Conservation (phyloP, 768 basidiomycete genomes). For the Russula abietina region DNA sequence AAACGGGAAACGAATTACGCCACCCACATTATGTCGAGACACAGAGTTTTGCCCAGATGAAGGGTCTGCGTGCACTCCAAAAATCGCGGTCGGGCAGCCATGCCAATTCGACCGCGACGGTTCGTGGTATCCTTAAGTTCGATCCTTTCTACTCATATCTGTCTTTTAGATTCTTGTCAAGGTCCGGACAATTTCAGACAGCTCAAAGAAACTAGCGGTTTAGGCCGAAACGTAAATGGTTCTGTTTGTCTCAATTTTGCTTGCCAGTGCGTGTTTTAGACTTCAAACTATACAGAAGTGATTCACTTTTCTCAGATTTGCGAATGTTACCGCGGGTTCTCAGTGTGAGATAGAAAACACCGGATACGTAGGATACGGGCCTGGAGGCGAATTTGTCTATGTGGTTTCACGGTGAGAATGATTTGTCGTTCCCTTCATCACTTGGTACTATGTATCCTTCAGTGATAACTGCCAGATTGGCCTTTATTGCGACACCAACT, state of each 20-base stretch:
- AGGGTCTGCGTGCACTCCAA: slow-evolving; percentile 56
- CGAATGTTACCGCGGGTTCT: slow-evolving; percentile 63
- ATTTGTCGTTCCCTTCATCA: not conserved
- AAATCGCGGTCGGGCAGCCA: slow-evolving; percentile 53
- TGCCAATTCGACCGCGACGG: slow-evolving; percentile 90
- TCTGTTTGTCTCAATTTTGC: slow-evolving; percentile 75
- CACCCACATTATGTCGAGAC: slow-evolving; percentile 56
- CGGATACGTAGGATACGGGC: slow-evolving; percentile 63
- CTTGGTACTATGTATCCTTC: slow-evolving; percentile 7
- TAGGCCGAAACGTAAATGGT: slow-evolving; percentile 73
- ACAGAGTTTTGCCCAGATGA: slow-evolving; percentile 84
- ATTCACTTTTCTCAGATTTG: slow-evolving; percentile 47
- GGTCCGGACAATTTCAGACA: slow-evolving; percentile 59
- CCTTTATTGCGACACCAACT: slow-evolving; percentile 65
- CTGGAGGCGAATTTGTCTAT: slow-evolving; percentile 56
- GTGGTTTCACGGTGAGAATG: slow-evolving; percentile 66
- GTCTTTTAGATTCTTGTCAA: slow-evolving; percentile 63
- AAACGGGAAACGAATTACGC: slow-evolving; percentile 25
- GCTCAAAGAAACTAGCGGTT: slow-evolving; percentile 56
- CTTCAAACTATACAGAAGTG: not conserved
- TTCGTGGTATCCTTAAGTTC: slow-evolving; percentile 30
- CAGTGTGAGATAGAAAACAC: slow-evolving; percentile 73
- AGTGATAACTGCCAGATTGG: slow-evolving; percentile 72
- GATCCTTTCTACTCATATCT: not conserved
- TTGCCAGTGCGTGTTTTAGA: slow-evolving; percentile 61